phyloP scores from a whole-genome alignment of 805 yeast species.

The Saccharomycopsis fibuligera region DNA sequence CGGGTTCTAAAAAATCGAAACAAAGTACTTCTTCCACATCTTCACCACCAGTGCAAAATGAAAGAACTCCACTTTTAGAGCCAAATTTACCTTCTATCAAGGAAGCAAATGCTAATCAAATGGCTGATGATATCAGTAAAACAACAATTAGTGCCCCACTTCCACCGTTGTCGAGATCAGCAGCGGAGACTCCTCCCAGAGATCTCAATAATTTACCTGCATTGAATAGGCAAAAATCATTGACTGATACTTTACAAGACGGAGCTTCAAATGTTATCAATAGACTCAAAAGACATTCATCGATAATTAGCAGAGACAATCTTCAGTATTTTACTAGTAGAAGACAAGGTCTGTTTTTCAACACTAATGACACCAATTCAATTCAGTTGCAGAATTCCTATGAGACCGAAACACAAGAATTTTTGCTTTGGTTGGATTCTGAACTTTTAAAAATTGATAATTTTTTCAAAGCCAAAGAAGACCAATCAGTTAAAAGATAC shows the following conservation, averaged over 20 bases:
- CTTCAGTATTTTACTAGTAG: not conserved
- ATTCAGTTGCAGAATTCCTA: slow-evolving; percentile 17
- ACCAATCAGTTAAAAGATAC: slow-evolving; percentile 52
- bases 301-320: not conserved
- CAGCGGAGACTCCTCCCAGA: not conserved
- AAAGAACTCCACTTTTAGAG: slow-evolving; percentile 21
- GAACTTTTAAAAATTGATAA: slow-evolving; percentile 54
- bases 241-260: slow-evolving; percentile 23
- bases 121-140: not conserved
- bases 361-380: not conserved
- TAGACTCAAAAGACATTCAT: slow-evolving; percentile 9
- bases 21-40: not conserved
- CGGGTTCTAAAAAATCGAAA: not conserved
- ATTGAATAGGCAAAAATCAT: slow-evolving; percentile 24
- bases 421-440: slow-evolving; percentile 59
- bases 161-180: too few relatives aligned
- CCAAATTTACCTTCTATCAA: too few relatives aligned
- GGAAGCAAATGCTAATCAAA: not conserved
- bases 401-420: slow-evolving; percentile 39
- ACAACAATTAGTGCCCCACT: not conserved
- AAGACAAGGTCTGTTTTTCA: not conserved
- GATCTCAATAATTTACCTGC: too few relatives aligned
- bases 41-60: not conserved
- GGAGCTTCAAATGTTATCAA: slow-evolving; percentile 19
- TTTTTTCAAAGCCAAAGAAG: slow-evolving; percentile 58